Conservation (phyloP, 2,329 filamentous ascomycete species). For the Aureobasidium pullulans region DNA sequence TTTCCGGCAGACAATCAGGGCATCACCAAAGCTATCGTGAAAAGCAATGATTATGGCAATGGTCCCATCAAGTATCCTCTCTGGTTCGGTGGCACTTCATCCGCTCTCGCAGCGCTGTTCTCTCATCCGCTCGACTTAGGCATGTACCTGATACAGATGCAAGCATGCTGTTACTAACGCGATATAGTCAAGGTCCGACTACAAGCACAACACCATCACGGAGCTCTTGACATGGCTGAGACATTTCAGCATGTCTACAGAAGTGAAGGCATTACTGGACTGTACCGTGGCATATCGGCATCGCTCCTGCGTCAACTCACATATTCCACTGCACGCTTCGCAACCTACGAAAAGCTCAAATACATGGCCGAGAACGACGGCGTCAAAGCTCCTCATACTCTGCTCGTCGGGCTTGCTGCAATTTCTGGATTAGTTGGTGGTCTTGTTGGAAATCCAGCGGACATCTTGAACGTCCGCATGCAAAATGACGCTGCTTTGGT, state of each 20-base stretch:
- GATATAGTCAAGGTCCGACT: conserved; percentile 60
- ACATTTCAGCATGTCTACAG: conserved; percentile 78
- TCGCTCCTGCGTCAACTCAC: conserved; percentile 86
- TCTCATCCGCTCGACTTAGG: conserved; percentile 90
- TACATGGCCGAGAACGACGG: conserved; percentile 48
- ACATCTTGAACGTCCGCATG: conserved; percentile 97
- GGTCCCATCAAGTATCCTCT: conserved; percentile 41
- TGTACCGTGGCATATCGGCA: conserved; percentile 79
- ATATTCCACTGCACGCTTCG: conserved; percentile 94
- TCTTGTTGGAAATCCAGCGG: conserved; percentile 84
- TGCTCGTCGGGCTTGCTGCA: conserved; percentile 76
- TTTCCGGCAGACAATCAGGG: background rate
- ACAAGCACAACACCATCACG: conserved; percentile 72
- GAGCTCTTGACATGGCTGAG: conserved; percentile 67
- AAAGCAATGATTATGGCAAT: conserved; percentile 37
- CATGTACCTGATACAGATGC: conserved; percentile 40
- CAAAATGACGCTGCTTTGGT: conserved; percentile 84
- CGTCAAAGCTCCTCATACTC: conserved; percentile 57
- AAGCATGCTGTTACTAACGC: background rate
- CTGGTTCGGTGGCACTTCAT: conserved; percentile 95
- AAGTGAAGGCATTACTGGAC: conserved; percentile 65
- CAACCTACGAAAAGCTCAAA: conserved; percentile 92
- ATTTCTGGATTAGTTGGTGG: conserved; percentile 83
- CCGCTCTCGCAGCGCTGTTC: conserved; percentile 81
- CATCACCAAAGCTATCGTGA: conserved; percentile 25